phyloP scores from a whole-genome alignment of 176 grass and related monocot species.

The Tuctoria greenei region DNA sequence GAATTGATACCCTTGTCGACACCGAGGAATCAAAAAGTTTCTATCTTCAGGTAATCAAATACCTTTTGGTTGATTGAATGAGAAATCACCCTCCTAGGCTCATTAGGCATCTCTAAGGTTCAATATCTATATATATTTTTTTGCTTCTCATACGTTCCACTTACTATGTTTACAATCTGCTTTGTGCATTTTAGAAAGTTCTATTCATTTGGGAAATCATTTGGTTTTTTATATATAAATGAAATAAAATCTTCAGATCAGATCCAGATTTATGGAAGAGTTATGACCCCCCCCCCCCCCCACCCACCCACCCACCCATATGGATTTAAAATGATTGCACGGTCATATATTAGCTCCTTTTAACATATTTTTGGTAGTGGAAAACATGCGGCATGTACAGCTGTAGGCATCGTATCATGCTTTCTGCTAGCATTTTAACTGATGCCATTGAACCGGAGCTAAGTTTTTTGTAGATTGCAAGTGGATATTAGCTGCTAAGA shows the following conservation, averaged over 20 bases:
- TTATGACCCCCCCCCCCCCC: too few species aligned
- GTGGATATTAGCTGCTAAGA: conserved; percentile 18
- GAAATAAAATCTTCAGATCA: not conserved
- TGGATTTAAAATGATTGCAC: not conserved
- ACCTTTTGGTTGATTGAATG: conserved; percentile 5
- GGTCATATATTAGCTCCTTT: not conserved
- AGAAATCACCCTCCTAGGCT: conserved; percentile 9
- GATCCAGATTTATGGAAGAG: conserved; percentile 3
- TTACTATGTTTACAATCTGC: not conserved
- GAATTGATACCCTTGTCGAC: conserved; percentile 93
- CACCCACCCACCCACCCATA: too few species aligned
- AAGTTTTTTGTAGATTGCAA: not conserved
- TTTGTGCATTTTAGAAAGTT: conserved; percentile 6
- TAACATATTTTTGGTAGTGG: not conserved
- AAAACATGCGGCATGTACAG: not conserved
- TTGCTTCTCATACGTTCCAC: not conserved
- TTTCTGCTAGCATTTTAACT: not conserved
- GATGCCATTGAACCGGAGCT: not conserved
- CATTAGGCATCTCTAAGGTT: not conserved
- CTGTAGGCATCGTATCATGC: not conserved
- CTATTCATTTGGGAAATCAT: not conserved
- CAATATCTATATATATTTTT: not conserved
- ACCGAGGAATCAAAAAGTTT: conserved; percentile 89
- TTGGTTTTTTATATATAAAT: not conserved
- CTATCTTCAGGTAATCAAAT: conserved; percentile 82